Base-by-base conservation (phyloP, 2,329 filamentous ascomycete species). In the Xylariaceae sp. region DNA sequence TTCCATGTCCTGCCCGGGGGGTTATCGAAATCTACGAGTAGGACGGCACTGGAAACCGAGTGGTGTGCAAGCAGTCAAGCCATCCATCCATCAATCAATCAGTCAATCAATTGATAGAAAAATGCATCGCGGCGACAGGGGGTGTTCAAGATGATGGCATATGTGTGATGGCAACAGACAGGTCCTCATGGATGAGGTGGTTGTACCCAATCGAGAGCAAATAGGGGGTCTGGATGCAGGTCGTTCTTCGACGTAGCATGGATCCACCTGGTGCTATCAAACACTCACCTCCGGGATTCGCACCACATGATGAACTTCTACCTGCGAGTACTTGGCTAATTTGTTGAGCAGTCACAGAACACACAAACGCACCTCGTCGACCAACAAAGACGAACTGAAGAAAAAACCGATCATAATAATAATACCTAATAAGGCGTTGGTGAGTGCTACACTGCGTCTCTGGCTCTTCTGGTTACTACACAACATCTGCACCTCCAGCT, bases 251-350 rank as follows among this genome's bases (percentile, higher is more conserved):
- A 53, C 51, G 52, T 37, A 49, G 48, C 61, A 54, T 50, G 56
- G 58, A 61, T 61, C 48, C 41, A 45, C 41, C 41, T 45, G 13
- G 41, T 45, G 41, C 47, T 49, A 49, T 49, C 47, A 49, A 49
- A 49, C 47, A 18, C 17, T 10, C 47, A 23, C 1, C 6, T 11
- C 5, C 23, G 23, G 23, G 23, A 30, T 30, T 30, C 23, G 23
- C 23, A 30, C 23, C 23, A 30, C 23, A 30, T 30, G 23, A 30
- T 30, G 23, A 30, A 30, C 23, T 61, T 61, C 60, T 65, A 65
- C 65, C 58, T 60, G 57, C 57, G 55, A 13, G 53, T 53, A 48
- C 45, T 45, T 17, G 39, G 57, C 59, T 61, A 50, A 63, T 63
- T 63, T 59, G 51, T 55, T 58, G 51, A 58, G 58, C 54, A 60